Conservation (phyloP, 2,329 filamentous ascomycete species). For the Pseudocercospora vitis region DNA sequence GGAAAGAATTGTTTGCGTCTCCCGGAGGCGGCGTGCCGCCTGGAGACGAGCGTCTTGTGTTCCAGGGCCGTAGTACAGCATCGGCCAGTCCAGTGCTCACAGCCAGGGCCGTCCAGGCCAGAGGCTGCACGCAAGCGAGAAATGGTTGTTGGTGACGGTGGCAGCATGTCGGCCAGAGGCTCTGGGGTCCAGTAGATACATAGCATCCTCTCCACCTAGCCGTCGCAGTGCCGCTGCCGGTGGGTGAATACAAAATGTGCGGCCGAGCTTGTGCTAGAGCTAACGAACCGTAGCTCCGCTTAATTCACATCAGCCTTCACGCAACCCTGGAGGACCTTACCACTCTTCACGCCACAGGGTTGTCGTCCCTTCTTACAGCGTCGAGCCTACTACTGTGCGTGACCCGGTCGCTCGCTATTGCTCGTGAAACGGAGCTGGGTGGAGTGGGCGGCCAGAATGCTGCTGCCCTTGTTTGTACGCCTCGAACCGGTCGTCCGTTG, state of each 20-base stretch:
- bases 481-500: not conserved
- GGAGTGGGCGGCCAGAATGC: conserved; percentile 6
- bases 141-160: conserved; percentile 15
- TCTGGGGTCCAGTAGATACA: not conserved
- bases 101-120: conserved; percentile 15
- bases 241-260: not conserved
- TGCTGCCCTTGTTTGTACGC: not conserved
- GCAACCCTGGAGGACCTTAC: conserved; percentile 1
- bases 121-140: conserved; percentile 21
- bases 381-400: conserved; percentile 7
- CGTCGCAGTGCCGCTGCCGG: not conserved
- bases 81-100: not conserved
- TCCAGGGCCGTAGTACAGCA: conserved; percentile 7
- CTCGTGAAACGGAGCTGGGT: conserved; percentile 14
- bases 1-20: conserved; percentile 21
- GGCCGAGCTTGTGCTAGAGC: conserved; percentile 4
- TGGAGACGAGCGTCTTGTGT: conserved; percentile 11
- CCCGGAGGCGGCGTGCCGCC: conserved; percentile 13
- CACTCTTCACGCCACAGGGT: conserved; percentile 9
- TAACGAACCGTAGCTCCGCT: too few species aligned
- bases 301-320: not conserved
- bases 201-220: not conserved
- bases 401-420: conserved; percentile 11
- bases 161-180: conserved; percentile 6
- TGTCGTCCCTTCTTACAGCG: conserved; percentile 1